Percentiles rank a stretch among this genome's conserved stretches.
Evolutionary conservation across 2,329 filamentous ascomycete species (phyloP).

Genomic region (Colletotrichum sp.): DNA sequence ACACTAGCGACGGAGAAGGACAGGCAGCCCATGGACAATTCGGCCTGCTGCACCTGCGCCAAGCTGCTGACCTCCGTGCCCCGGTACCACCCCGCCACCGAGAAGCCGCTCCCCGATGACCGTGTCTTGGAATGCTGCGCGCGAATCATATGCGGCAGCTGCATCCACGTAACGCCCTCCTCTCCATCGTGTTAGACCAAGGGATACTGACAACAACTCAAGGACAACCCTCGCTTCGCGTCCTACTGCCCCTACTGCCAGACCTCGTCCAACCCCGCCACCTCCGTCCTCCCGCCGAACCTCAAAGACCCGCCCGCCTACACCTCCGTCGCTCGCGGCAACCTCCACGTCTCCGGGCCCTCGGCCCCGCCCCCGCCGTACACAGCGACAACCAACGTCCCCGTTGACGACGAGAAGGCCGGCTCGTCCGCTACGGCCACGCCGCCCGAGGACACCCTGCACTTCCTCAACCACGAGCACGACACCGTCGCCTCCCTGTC

Average conservation of each 20-base stretch:
- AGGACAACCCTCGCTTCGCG: slow-evolving; percentile 72
- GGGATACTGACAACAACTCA: background rate
- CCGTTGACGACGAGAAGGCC: slow-evolving; percentile 32
- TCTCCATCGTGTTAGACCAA: background rate
- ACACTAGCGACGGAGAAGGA: background rate
- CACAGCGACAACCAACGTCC: slow-evolving; percentile 15
- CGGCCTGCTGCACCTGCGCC: slow-evolving; percentile 74
- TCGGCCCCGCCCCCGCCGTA: slow-evolving; percentile 45
- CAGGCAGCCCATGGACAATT: slow-evolving; percentile 11
- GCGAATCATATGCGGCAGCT: slow-evolving; percentile 73
- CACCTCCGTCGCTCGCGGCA: slow-evolving; percentile 36
- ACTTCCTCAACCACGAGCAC: slow-evolving; percentile 73
- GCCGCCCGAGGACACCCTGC: slow-evolving; percentile 68
- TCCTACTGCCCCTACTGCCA: slow-evolving; percentile 79
- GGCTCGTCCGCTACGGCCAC: slow-evolving; percentile 1
- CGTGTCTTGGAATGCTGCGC: slow-evolving; percentile 72
- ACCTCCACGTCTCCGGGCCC: slow-evolving; percentile 20
- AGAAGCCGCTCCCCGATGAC: slow-evolving; percentile 65
- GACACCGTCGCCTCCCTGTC: slow-evolving; percentile 74
- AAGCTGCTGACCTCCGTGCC: slow-evolving; percentile 60
- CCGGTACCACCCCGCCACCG: slow-evolving; percentile 55
- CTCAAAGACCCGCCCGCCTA: slow-evolving; percentile 74
- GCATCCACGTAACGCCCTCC: slow-evolving; percentile 60
- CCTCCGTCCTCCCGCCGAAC: slow-evolving; percentile 64
- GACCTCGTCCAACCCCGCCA: slow-evolving; percentile 57